Percentiles rank a stretch among this genome's conserved stretches.
phyloP scores from a whole-genome alignment of 768 basidiomycete genomes.

The Pleurotus ostreatus region DNA sequence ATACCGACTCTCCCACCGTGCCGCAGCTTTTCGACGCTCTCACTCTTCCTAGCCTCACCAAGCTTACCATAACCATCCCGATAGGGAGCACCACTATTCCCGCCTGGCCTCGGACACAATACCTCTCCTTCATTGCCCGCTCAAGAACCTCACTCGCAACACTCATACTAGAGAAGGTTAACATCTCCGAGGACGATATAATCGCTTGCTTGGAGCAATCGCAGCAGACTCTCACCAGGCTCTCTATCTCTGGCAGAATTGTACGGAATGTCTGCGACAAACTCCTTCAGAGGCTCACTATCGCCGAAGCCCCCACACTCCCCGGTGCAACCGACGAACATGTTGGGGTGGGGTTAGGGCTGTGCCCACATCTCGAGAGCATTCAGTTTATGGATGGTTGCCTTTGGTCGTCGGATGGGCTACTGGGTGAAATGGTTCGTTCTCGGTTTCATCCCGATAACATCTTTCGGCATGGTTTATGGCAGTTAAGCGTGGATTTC shows the following conservation, averaged over 20 bases:
- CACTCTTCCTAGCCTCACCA: conserved; percentile 4
- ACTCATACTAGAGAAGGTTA: conserved; percentile 5
- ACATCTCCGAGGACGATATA: conserved; percentile 2
- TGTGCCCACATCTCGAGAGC: not conserved
- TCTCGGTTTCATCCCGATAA: not conserved
- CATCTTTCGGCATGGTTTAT: not conserved
- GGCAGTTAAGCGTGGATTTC: not conserved
- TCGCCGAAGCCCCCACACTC: not conserved
- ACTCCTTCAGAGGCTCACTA: not conserved
- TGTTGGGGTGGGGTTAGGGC: not conserved
- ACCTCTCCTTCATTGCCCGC: conserved; percentile 7
- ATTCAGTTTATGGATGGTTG: conserved; percentile 7
- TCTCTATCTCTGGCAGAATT: not conserved
- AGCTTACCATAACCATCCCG: conserved; percentile 7
- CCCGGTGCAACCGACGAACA: not conserved
- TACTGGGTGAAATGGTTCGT: conserved; percentile 1
- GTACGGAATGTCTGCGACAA: not conserved
- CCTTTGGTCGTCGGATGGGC: conserved; percentile 5
- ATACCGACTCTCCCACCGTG: not conserved
- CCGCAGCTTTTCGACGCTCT: conserved; percentile 1
- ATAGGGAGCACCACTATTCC: not conserved
- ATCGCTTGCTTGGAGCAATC: conserved; percentile 15
- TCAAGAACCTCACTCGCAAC: conserved; percentile 2
- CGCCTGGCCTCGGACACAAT: conserved; percentile 7
- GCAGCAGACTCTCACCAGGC: not conserved